Conservation (phyloP, 805 yeast species). For the Wickerhamiella alocasiicola region DNA sequence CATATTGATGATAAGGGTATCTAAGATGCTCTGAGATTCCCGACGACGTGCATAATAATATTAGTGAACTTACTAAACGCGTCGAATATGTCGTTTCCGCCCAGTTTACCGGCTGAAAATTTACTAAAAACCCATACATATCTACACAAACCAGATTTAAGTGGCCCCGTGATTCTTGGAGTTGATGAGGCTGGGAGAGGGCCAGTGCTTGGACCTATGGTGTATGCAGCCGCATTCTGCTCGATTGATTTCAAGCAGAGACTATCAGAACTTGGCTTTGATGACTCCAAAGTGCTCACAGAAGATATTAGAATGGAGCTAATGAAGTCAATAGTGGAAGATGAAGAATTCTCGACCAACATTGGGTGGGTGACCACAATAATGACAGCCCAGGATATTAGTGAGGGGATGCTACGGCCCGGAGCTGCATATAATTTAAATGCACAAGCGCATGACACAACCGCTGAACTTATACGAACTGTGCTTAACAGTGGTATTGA, state of each 20-base stretch:
- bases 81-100: conserved; percentile 18
- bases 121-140: conserved; percentile 19
- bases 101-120: conserved; percentile 18
- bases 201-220: conserved; percentile 97
- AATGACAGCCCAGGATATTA: conserved; percentile 77
- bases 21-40: too few species aligned
- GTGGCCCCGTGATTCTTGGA: conserved; percentile 43
- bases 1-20: too few species aligned
- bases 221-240: conserved; percentile 79
- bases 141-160: conserved; percentile 15
- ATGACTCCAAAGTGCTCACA: conserved; percentile 80
- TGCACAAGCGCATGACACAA: conserved; percentile 93
- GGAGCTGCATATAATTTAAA: conserved; percentile 58
- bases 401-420: conserved; percentile 74
- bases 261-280: conserved; percentile 62
- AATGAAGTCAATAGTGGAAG: conserved; percentile 44
- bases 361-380: conserved; percentile 84
- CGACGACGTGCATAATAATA: too few species aligned
- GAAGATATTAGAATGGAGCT: conserved; percentile 55
- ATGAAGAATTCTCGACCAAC: conserved; percentile 35
- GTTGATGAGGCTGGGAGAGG: conserved; percentile 99
- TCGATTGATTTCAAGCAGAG: conserved; percentile 37
- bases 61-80: too few species aligned
- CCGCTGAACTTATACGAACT: conserved; percentile 62
- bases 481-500: conserved; percentile 51